Evolutionary conservation across 2,329 filamentous ascomycete species (phyloP).

Genomic region (Diaporthe velutina): DNA sequence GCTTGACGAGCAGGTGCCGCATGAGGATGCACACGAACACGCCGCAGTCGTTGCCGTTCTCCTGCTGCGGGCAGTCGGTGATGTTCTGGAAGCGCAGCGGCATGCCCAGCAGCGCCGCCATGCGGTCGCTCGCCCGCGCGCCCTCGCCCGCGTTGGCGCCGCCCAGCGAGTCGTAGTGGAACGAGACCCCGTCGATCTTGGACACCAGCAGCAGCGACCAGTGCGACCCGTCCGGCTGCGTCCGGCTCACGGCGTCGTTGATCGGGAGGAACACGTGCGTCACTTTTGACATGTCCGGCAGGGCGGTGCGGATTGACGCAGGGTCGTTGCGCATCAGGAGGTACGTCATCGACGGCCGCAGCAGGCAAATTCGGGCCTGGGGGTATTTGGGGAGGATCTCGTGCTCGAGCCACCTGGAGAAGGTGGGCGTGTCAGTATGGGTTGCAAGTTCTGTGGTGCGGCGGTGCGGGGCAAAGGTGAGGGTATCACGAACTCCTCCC

Average conservation of each 20-base stretch:
- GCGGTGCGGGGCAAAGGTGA: background rate
- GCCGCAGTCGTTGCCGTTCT: constrained; percentile 93
- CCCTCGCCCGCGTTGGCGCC: constrained; percentile 83
- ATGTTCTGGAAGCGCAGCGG: constrained; percentile 83
- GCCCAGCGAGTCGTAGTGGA: constrained; percentile 93
- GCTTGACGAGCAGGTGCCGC: constrained; percentile 90
- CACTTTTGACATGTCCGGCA: constrained; percentile 83
- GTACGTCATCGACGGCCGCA: constrained; percentile 93
- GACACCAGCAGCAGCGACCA: constrained; percentile 95
- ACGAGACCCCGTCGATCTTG: constrained; percentile 88
- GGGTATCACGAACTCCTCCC: constrained; percentile 82
- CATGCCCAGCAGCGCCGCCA: constrained; percentile 76
- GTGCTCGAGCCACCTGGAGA: constrained; percentile 81
- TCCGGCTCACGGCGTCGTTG: constrained; percentile 86
- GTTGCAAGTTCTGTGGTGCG: constrained; percentile 34
- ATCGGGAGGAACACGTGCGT: constrained; percentile 97
- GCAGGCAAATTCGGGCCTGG: constrained; percentile 87
- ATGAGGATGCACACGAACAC: constrained; percentile 97
- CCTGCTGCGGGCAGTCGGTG: constrained; percentile 88
- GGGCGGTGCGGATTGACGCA: constrained; percentile 70
- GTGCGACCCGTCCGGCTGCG: constrained; percentile 88
- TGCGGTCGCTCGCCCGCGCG: constrained; percentile 74
- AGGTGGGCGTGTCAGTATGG: constrained; percentile 5
- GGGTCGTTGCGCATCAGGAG: constrained; percentile 82
- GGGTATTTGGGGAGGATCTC: constrained; percentile 86